Conservation (phyloP, 2,329 filamentous ascomycete species). For the Chaetomium sp. region DNA sequence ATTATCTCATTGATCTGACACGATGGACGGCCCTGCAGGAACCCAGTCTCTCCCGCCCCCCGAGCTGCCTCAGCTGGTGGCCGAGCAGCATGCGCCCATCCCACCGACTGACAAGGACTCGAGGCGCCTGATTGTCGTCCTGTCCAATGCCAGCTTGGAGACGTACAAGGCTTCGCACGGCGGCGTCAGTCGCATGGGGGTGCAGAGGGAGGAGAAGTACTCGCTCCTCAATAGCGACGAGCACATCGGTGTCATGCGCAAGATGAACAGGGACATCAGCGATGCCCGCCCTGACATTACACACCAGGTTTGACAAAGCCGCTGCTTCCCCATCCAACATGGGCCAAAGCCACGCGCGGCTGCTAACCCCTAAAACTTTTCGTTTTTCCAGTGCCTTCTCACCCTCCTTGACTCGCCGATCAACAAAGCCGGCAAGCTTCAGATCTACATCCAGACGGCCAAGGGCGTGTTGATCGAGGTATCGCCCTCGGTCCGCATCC, state of each 20-base stretch:
- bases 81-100: slow-evolving; percentile 85
- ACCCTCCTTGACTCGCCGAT: slow-evolving; percentile 95
- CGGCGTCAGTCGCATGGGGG: slow-evolving; percentile 55
- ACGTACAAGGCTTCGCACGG: slow-evolving; percentile 89
- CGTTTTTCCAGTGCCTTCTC: slow-evolving; percentile 69
- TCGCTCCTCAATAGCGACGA: slow-evolving; percentile 97
- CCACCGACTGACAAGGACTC: slow-evolving; percentile 81
- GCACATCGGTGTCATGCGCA: slow-evolving; percentile 98
- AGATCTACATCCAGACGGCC: slow-evolving; percentile 97
- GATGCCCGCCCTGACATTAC: slow-evolving; percentile 97
- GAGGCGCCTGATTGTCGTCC: slow-evolving; percentile 85
- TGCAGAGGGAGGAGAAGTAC: slow-evolving; percentile 85
- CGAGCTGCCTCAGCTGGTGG: slow-evolving; percentile 81
- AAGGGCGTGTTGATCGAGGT: slow-evolving; percentile 97
- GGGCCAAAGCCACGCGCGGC: slow-evolving; percentile 20
- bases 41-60: slow-evolving; percentile 95
- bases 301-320: slow-evolving; percentile 65
- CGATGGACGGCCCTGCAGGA: slow-evolving; percentile 44
- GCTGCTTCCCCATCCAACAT: slow-evolving; percentile 37
- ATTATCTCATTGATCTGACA: slow-evolving; percentile 12
- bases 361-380: slow-evolving; percentile 18
- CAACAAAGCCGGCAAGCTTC: slow-evolving; percentile 95
- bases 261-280: slow-evolving; percentile 98
- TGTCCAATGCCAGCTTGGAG: slow-evolving; percentile 95
- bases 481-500: slow-evolving; percentile 94